Evolutionary conservation across 2,329 filamentous ascomycete species (phyloP), one percentile per base, ranked within the genome.

Genomic region (Verticillium longisporum): DNA sequence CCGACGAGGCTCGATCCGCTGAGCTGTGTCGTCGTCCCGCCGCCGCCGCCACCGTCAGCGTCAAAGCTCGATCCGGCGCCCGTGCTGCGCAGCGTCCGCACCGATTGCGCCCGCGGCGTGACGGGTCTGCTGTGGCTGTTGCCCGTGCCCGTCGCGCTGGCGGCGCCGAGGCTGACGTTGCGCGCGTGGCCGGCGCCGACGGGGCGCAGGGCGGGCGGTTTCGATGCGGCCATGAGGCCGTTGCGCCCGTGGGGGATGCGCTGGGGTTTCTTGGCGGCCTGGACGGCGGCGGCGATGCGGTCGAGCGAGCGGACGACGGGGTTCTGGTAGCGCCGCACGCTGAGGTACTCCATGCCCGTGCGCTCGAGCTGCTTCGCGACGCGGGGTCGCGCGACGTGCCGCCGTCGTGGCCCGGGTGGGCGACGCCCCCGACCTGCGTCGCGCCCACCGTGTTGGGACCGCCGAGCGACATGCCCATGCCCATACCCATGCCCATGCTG

Each of bases 341-440:
- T 88, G n/a, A 87, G 80, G 70, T 91, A 91, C 69, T 91, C 88
- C 73, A 89, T 83, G 15, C 86, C 86, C 1, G 88, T 89, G 56
- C 86, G 82, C 70, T 91, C 88, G 60, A 91, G 81, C 57, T 88
- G 80, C 69, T 85, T 83, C 67, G 82, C 79, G 33, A 90, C 80
- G 4, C 88, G 81, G 1, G 87, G 67, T 90, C 87, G 15, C 82
- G 75, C 56, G 80, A 77, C 62, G 67, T 73, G 37, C 69, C 70
- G 13, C 76, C 79, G 61, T 86, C 84, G 63, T 83, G 85, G n/a
- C 79, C 80, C 6, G 79, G 78, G 3, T 80, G 81, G 10, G 81
- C 78, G 3, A 83, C 81, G 15, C 82, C 80, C 26, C 84, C 77
- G 26, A 85, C 68, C 0, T 81, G 78, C 33, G 75, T 79, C 4